Conservation (phyloP, 31 red algal genomes). For the Porphyra umbilicalis region DNA sequence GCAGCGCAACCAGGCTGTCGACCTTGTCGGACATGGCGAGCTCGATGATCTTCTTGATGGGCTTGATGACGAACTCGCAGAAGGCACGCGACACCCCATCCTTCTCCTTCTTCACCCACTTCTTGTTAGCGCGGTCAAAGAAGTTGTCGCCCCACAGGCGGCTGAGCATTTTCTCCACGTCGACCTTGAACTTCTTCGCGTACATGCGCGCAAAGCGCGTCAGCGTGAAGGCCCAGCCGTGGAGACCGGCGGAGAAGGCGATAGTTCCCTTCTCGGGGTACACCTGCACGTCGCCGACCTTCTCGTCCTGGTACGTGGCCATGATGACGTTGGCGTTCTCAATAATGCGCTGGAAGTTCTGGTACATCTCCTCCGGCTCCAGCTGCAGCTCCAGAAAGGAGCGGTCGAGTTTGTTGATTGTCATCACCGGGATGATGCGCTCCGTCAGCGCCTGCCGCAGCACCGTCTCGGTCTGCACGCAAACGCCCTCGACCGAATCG, state of each 20-base stretch:
- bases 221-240: slow-evolving; percentile 99
- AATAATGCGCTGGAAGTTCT: slow-evolving; percentile 95
- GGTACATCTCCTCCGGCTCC: slow-evolving; percentile 99
- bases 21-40: slow-evolving; percentile 94
- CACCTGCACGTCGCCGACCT: slow-evolving; percentile 89
- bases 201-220: slow-evolving; percentile 98
- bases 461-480: slow-evolving; percentile 99
- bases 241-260: slow-evolving; percentile 97
- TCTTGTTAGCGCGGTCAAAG: slow-evolving; percentile 92
- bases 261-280: slow-evolving; percentile 89
- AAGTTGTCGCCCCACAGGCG: slow-evolving; percentile 97
- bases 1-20: slow-evolving; percentile 77
- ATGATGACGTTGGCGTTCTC: slow-evolving; percentile 99
- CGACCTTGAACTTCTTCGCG: slow-evolving; percentile 95
- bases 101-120: slow-evolving; percentile 76
- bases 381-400: slow-evolving; percentile 97
- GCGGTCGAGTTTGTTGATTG: slow-evolving; percentile 99
- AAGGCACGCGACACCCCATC: slow-evolving; percentile 67
- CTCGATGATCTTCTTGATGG: slow-evolving; percentile 95
- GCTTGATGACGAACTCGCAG: slow-evolving; percentile 98
- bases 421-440: slow-evolving; percentile 96
- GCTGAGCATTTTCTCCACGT: slow-evolving; percentile 87
- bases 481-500: slow-evolving; percentile 98
- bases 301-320: slow-evolving; percentile 92
- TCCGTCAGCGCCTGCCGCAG: slow-evolving; percentile 97